Base-by-base conservation (phyloP, 164 flowering plant genomes). In the Tetrastigma voinierianum region DNA sequence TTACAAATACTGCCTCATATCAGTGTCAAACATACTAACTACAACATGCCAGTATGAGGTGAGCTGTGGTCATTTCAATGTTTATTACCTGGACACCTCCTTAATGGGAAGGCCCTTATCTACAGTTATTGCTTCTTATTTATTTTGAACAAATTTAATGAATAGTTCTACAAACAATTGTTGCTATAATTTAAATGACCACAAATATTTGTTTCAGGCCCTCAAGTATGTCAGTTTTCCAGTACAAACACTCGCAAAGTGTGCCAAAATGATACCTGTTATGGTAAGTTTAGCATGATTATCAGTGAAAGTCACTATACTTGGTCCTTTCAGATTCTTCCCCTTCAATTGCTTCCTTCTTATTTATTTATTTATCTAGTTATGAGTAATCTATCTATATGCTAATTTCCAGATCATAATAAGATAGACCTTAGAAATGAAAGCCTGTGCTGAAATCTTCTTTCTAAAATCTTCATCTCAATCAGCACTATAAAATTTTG, bases 31-130 rank as follows among this genome's bases (percentile, higher is more conserved):
- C 78, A 90, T 95, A 64, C 78, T 95, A 54, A 92, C 99, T 14
- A 92, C 99, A 46, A 90, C 99, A 54, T 95, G 99, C 67, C 99
- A 95, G 72, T 95, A 95, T 80, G 99, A 95, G 96, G 99, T 92
- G 69, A 63, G 57, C 25, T 51, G 9, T 74, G 16, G 49, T 49
- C 47, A 46, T 46, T 52, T 18, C 19, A n/a, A 21, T 24, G 14
- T 53, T 44, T 12, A 60, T 65, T 32, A 56, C 58, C 48, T 12
- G 63, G 24, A 24, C n/a, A 11, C 17, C 23, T 9, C 46, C 49
- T 55, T 51, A n/a, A 14, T 5, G n/a, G 52, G n/a, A 7, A 13
- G 15, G 9, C 16, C n/a, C 21, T 10, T 13, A 57, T 23, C 32
- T 61, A 17, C 20, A 43, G 40, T 32, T 3, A 32, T 32, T 32